Evolutionary conservation across 1,284 basidiomycete genomes (phyloP).

Genomic region (Malassezia dermatis): DNA sequence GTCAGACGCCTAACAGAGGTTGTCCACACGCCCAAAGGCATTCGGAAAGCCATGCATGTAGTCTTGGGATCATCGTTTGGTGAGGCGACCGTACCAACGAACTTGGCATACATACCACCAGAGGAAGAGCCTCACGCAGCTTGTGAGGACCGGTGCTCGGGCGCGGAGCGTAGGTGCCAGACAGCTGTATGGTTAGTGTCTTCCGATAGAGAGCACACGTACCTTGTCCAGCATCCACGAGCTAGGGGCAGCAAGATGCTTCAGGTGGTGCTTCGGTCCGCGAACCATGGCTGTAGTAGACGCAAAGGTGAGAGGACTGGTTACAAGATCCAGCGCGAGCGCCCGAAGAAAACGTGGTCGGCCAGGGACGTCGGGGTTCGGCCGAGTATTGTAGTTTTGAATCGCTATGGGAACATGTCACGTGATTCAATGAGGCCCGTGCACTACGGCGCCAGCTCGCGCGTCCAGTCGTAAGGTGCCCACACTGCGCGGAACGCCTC

Average conservation of each 20-base stretch:
- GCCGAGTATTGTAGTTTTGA: slow-evolving; percentile 18
- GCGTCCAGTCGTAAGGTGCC: slow-evolving; percentile 49
- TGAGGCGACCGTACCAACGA: background rate
- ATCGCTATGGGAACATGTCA: slow-evolving; percentile 11
- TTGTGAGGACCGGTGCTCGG: slow-evolving; percentile 98
- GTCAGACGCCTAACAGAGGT: slow-evolving; percentile 13
- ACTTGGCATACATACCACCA: slow-evolving; percentile 43
- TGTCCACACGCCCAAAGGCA: slow-evolving; percentile 8
- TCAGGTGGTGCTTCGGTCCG: slow-evolving; percentile 99
- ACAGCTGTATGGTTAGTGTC: slow-evolving; percentile 52
- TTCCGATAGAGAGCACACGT: background rate
- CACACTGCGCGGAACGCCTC: slow-evolving; percentile 59
- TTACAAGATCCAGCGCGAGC: slow-evolving; percentile 1
- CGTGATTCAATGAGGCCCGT: background rate
- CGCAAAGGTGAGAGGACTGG: slow-evolving; percentile 8
- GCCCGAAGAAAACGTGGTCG: slow-evolving; percentile 17
- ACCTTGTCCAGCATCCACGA: slow-evolving; percentile 98
- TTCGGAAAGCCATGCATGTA: slow-evolving; percentile 22
- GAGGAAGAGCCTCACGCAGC: slow-evolving; percentile 81
- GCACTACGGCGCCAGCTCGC: slow-evolving; percentile 18
- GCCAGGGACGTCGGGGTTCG: background rate
- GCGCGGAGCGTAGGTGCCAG: slow-evolving; percentile 92
- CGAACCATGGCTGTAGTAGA: slow-evolving; percentile 49
- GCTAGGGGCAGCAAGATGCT: slow-evolving; percentile 90
- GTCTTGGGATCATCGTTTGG: slow-evolving; percentile 9